Percentiles rank a stretch among this genome's conserved stretches.
These are phyloP conservation scores for Raffaelea deltoideospora DNA, from an alignment of 2,329 filamentous ascomycete species.

Conservation along the genomic window DNA sequence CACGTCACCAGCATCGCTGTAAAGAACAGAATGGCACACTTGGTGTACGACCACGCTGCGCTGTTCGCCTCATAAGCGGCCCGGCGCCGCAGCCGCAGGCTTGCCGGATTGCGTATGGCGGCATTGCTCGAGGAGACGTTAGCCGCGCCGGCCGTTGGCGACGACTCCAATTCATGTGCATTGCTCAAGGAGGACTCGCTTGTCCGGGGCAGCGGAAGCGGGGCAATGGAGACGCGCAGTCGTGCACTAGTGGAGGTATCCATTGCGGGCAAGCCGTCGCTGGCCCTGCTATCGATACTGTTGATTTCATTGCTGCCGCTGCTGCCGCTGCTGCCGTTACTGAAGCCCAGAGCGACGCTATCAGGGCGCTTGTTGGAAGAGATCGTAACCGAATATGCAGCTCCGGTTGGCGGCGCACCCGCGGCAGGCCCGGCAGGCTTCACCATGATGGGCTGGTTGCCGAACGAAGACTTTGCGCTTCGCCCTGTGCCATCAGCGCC, in stretches of 20 bases:
- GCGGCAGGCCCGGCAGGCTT: no score
- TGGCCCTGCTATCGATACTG: not conserved
- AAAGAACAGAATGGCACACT: constrained; percentile 58
- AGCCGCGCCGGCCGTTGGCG: not conserved
- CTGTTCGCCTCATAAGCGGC: constrained; percentile 38
- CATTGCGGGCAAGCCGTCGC: not conserved
- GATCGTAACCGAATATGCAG: constrained; percentile 35
- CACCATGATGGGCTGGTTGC: no score
- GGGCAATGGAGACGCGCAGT: no score
- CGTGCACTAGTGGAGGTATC: not conserved
- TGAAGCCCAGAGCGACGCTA: constrained; percentile 8
- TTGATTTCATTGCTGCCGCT: not conserved
- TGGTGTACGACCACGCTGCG: constrained; percentile 54
- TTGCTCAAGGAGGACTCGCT: no score
- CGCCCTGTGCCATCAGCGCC: no score
- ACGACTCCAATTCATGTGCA: no score
- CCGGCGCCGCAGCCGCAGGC: constrained; percentile 16
- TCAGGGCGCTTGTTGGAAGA: constrained; percentile 20
- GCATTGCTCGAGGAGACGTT: not conserved
- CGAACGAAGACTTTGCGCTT: no score
- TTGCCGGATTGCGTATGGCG: constrained; percentile 8
- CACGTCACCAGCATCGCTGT: constrained; percentile 56
- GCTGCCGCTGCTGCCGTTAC: constrained; percentile 5
- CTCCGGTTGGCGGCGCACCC: not conserved
- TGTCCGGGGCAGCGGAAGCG: no score